phyloP scores from a whole-genome alignment of 345 rosid genomes.

The Chamaenerion angustifolium region DNA sequence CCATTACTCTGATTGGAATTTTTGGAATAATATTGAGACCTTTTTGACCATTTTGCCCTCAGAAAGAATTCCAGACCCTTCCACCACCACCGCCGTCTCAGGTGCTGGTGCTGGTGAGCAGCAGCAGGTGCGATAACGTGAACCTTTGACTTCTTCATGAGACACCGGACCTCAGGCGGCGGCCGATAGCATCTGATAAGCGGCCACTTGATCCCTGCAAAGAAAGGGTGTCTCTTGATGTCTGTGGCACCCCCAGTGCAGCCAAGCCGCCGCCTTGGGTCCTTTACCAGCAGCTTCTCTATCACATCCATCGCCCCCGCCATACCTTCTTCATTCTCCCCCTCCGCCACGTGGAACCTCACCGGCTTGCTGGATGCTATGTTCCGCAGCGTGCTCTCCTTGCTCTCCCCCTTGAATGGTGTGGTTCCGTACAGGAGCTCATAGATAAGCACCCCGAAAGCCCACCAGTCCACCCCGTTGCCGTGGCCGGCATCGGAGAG shows the following conservation, averaged over 20 bases:
- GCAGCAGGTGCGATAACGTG: slow-evolving; percentile 16
- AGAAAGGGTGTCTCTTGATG: slow-evolving; percentile 66
- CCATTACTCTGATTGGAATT: slow-evolving; percentile 17
- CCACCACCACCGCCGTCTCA: slow-evolving; percentile 30
- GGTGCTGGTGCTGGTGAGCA: slow-evolving; percentile 5
- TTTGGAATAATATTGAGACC: slow-evolving; percentile 6
- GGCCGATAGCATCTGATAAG: slow-evolving; percentile 65
- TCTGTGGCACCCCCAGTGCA: slow-evolving; percentile 63
- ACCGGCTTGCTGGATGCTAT: slow-evolving; percentile 28
- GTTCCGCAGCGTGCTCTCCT: slow-evolving; percentile 68
- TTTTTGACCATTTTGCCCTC: slow-evolving; percentile 12
- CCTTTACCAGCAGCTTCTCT: slow-evolving; percentile 59
- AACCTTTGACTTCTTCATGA: slow-evolving; percentile 19
- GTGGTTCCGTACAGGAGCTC: slow-evolving; percentile 65
- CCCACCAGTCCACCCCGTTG: slow-evolving; percentile 96
- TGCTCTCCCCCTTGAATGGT: slow-evolving; percentile 64
- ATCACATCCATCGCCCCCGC: slow-evolving; percentile 63
- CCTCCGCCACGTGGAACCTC: slow-evolving; percentile 26
- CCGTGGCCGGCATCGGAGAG: slow-evolving; percentile 74
- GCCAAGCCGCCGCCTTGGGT: slow-evolving; percentile 63
- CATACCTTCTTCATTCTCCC: slow-evolving; percentile 21
- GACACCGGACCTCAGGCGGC: slow-evolving; percentile 44
- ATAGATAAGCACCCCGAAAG: slow-evolving; percentile 62
- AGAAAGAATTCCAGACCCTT: slow-evolving; percentile 25
- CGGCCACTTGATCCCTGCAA: slow-evolving; percentile 70